phyloP scores from a whole-genome alignment of 441 rosid genomes.

The Brassica hybrid region DNA sequence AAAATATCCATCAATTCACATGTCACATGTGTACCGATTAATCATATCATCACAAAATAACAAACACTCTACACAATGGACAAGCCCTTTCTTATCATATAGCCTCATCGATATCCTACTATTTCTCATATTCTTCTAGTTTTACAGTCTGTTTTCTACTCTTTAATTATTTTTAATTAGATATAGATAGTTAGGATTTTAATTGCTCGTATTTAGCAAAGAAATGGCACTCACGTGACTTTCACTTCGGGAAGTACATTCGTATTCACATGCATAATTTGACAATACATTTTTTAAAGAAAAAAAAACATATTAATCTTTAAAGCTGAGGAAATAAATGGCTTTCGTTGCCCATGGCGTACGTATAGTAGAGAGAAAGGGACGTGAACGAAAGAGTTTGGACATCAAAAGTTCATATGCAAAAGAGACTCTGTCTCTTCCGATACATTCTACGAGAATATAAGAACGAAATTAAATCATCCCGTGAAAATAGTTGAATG shows the following conservation, averaged over 20 bases:
- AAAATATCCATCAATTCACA: constrained; percentile 45
- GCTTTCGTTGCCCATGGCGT: constrained; percentile 28
- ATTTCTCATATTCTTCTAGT: constrained; percentile 23
- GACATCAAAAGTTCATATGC: constrained; percentile 24
- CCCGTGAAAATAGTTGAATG: neutral
- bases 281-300: constrained; percentile 20
- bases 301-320: constrained; percentile 39
- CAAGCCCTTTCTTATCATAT: constrained; percentile 27
- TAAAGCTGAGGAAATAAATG: constrained; percentile 46
- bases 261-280: constrained; percentile 80
- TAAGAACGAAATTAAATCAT: neutral
- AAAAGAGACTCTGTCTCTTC: constrained; percentile 22
- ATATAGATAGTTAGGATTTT: constrained; percentile 24
- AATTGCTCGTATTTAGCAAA: constrained; percentile 31
- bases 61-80: constrained; percentile 31
- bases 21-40: constrained; percentile 43
- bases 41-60: constrained; percentile 39
- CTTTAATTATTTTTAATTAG: neutral
- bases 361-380: constrained; percentile 26
- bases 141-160: constrained; percentile 29
- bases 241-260: constrained; percentile 75
- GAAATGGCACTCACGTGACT: constrained; percentile 61
- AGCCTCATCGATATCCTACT: constrained; percentile 21
- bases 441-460: neutral
- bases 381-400: constrained; percentile 36